These are phyloP conservation scores for Penicillium sp. DNA, from an alignment of 2,329 filamentous ascomycete genomes.

Conservation along the genomic window DNA sequence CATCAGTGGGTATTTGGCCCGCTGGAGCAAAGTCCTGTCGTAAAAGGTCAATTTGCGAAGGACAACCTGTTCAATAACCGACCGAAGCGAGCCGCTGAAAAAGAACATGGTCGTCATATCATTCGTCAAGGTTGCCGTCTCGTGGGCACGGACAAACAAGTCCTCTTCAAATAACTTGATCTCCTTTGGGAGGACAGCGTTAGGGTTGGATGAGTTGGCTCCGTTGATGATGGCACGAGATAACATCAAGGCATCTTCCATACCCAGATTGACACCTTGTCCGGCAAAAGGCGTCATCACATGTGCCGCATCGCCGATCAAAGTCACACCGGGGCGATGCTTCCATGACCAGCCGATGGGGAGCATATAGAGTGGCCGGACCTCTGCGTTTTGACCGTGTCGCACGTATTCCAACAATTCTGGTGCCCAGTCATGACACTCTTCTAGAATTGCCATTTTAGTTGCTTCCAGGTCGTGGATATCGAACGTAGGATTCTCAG, in stretches of 20 bases:
- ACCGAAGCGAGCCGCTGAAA: background rate
- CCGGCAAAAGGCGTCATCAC: constrained; percentile 33
- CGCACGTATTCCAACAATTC: constrained; percentile 20
- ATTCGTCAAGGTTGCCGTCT: constrained; percentile 1
- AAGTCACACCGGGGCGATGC: constrained; percentile 22
- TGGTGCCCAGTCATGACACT: constrained; percentile 15
- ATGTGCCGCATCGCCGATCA: constrained; percentile 32
- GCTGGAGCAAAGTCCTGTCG: background rate
- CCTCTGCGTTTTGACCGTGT: constrained; percentile 8
- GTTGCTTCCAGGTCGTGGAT: background rate
- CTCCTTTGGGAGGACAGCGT: background rate
- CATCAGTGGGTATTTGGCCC: constrained; percentile 3
- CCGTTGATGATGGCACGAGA: constrained; percentile 5
- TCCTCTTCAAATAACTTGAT: constrained; percentile 5
- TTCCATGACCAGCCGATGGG: constrained; percentile 27
- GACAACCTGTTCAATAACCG: constrained; percentile 3
- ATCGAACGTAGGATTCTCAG: constrained; percentile 4
- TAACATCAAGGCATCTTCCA: constrained; percentile 10
- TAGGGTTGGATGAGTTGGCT: background rate
- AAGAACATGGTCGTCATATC: constrained; percentile 6
- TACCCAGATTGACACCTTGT: constrained; percentile 24
- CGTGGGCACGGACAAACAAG: background rate
- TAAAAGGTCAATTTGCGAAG: constrained; percentile 5
- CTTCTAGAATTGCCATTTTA: background rate
- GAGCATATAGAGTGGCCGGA: constrained; percentile 26